These are phyloP conservation scores for Lactifluus volemus DNA, from an alignment of 768 basidiomycete species.

Conservation along the genomic window DNA sequence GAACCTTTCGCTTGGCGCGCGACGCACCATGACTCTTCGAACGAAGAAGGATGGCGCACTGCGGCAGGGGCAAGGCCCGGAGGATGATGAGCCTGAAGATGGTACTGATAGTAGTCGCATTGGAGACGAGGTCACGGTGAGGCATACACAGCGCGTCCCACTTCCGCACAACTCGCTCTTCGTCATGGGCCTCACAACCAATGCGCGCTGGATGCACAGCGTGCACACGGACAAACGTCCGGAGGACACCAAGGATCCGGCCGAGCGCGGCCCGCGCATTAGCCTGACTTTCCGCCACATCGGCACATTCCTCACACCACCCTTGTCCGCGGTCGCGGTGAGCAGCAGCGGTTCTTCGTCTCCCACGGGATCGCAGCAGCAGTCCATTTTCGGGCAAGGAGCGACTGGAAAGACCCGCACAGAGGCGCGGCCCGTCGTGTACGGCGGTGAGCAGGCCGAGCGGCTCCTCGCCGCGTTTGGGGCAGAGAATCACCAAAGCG, in stretches of 20 bases:
- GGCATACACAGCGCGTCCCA: conserved; percentile 47
- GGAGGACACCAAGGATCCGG: conserved; percentile 46
- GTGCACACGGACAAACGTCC: conserved; percentile 72
- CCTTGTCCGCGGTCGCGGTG: neutral
- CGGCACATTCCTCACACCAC: conserved; percentile 58
- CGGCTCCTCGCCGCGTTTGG: conserved; percentile 58
- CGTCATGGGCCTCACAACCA: conserved; percentile 66
- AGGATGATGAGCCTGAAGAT: neutral
- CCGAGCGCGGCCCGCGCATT: conserved; percentile 55
- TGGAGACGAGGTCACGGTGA: neutral
- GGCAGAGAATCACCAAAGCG: conserved; percentile 58
- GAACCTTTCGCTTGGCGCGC: conserved; percentile 74
- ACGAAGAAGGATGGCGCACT: conserved; percentile 42
- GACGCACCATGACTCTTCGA: conserved; percentile 68
- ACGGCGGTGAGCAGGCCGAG: conserved; percentile 40
- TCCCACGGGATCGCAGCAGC: conserved; percentile 25
- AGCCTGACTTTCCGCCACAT: conserved; percentile 75
- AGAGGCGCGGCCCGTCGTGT: conserved; percentile 45
- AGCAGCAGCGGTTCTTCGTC: neutral
- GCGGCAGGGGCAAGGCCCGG: neutral
- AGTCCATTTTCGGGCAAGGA: conserved; percentile 65
- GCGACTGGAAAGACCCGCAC: conserved; percentile 53
- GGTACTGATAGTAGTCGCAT: neutral
- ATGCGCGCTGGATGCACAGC: conserved; percentile 65
- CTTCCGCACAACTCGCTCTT: conserved; percentile 81